A percentile compares a stretch with the other conserved stretches of the same genome.
Conservation (phyloP, 768 basidiomycete genomes). For the Lentinula boryana region DNA sequence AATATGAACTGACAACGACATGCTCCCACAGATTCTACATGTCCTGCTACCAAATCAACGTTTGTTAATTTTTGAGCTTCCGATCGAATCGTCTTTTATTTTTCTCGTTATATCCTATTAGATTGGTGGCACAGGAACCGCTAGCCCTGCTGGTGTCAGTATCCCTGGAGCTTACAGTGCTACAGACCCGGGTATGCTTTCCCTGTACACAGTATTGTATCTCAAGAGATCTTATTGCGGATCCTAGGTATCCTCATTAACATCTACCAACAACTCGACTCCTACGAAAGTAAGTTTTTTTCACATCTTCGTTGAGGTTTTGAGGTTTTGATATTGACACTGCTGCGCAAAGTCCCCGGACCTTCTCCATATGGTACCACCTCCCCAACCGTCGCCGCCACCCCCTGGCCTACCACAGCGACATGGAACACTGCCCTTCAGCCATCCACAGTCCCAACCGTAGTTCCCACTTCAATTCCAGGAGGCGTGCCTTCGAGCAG, state of each 20-base stretch:
- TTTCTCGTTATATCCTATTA: neutral
- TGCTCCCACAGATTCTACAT: slow-evolving; percentile 28
- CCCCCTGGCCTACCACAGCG: slow-evolving; percentile 38
- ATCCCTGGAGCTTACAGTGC: slow-evolving; percentile 33
- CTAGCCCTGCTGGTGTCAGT: slow-evolving; percentile 25
- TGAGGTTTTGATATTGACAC: neutral
- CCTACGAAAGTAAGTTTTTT: neutral
- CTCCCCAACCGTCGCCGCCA: slow-evolving; percentile 33
- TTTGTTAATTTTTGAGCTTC: neutral
- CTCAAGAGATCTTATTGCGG: neutral
- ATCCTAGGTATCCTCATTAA: slow-evolving; percentile 4
- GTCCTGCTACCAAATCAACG: slow-evolving; percentile 40
- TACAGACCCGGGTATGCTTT: slow-evolving; percentile 24
- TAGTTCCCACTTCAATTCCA: slow-evolving; percentile 10
- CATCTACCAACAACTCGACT: slow-evolving; percentile 4
- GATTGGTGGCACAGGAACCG: slow-evolving; percentile 22
- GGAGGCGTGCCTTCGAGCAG: neutral
- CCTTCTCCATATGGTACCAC: slow-evolving; percentile 31
- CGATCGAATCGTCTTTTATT: neutral
- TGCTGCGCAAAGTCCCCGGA: neutral
- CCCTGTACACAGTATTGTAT: slow-evolving; percentile 9
- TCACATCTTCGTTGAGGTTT: neutral
- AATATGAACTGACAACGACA: neutral
- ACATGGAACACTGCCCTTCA: slow-evolving; percentile 46
- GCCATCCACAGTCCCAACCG: slow-evolving; percentile 39